phyloP scores from a whole-genome alignment of 2,329 filamentous ascomycete genomes.

The Pyrenochaeta sp. region DNA sequence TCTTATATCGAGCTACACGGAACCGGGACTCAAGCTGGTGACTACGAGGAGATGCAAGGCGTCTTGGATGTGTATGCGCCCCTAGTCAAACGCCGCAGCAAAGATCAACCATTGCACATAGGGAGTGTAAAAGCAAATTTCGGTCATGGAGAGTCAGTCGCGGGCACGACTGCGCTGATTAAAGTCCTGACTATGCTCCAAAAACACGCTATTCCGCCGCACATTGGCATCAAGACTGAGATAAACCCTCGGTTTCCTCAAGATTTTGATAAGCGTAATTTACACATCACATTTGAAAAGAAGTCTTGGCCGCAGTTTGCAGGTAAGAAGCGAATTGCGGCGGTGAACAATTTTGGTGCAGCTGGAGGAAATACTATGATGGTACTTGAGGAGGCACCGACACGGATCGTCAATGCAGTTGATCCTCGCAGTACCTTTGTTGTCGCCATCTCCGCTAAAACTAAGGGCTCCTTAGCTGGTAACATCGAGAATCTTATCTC shows the following conservation, averaged over 20 bases:
- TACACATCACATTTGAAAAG: slow-evolving; percentile 57
- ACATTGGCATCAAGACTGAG: slow-evolving; percentile 67
- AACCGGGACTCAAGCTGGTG: slow-evolving; percentile 43
- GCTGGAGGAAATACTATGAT: slow-evolving; percentile 49
- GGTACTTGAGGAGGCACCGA: slow-evolving; percentile 31
- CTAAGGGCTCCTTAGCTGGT: slow-evolving; percentile 3
- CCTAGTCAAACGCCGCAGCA: not conserved
- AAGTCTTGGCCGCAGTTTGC: slow-evolving; percentile 23
- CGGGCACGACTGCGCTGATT: slow-evolving; percentile 42
- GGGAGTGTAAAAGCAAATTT: slow-evolving; percentile 46
- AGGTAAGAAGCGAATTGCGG: slow-evolving; percentile 17
- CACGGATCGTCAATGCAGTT: not conserved
- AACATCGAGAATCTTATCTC: slow-evolving; percentile 6
- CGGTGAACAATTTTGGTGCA: slow-evolving; percentile 52
- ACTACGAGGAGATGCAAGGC: slow-evolving; percentile 33
- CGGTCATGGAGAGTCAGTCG: slow-evolving; percentile 47
- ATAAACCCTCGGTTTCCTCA: slow-evolving; percentile 69
- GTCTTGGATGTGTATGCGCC: slow-evolving; percentile 25
- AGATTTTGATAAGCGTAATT: slow-evolving; percentile 64
- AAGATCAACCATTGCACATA: slow-evolving; percentile 28
- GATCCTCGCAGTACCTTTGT: slow-evolving; percentile 19
- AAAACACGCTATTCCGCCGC: slow-evolving; percentile 31
- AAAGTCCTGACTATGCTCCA: slow-evolving; percentile 46
- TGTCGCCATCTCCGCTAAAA: slow-evolving; percentile 22
- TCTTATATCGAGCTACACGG: slow-evolving; percentile 44